Conservation (phyloP, 768 basidiomycete species). For the Cystobasidium tubakii region DNA sequence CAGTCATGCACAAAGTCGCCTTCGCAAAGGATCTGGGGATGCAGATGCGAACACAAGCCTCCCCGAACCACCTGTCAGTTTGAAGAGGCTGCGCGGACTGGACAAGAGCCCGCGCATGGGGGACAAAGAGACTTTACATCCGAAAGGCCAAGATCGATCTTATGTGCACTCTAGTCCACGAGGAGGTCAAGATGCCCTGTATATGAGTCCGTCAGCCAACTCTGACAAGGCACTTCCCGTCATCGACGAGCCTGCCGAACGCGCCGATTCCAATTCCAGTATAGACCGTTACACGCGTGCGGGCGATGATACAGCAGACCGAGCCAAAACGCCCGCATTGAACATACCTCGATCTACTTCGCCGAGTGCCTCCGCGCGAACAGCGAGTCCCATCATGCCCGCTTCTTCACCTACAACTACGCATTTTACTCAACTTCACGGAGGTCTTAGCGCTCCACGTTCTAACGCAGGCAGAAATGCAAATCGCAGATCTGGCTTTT, state of each 20-base stretch:
- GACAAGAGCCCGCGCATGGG: background rate
- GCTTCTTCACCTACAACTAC: background rate
- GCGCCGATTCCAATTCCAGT: background rate
- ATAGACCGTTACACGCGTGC: background rate
- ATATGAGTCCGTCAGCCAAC: background rate
- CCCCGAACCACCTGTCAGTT: constrained; percentile 20
- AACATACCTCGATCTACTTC: constrained; percentile 15
- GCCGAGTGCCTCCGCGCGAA: background rate
- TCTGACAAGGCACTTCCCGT: background rate
- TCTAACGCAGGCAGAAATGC: constrained; percentile 28
- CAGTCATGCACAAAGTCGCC: background rate
- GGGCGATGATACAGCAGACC: background rate
- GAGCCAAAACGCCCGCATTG: background rate
- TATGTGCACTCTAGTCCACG: background rate
- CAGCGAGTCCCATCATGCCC: background rate
- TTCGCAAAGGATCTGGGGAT: background rate
- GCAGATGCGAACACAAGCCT: background rate
- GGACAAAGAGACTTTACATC: background rate
- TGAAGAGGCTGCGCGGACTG: constrained; percentile 28
- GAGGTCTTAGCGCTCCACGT: background rate
- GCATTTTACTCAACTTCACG: background rate
- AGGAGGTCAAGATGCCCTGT: background rate
- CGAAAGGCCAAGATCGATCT: background rate
- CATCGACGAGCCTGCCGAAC: background rate
- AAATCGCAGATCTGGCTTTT: constrained; percentile 46